Conservation (phyloP, 768 basidiomycete genomes). For the Pleurotus giganteus region DNA sequence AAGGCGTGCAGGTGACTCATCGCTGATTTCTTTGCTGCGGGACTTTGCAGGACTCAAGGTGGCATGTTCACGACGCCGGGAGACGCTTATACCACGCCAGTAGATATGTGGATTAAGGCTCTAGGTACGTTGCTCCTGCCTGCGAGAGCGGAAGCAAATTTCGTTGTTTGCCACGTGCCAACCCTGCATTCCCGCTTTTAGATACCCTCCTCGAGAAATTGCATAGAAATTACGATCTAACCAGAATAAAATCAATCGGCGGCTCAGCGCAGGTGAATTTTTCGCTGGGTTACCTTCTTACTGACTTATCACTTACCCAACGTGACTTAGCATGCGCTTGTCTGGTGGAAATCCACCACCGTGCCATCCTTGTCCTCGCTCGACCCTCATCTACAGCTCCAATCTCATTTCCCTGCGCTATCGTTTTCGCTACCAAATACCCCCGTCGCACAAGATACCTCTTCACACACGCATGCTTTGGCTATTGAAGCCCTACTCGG, state of each 20-base stretch:
- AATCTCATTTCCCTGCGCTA: slow-evolving; percentile 64
- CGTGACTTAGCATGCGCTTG: slow-evolving; percentile 58
- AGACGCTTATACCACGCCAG: slow-evolving; percentile 83
- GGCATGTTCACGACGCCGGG: slow-evolving; percentile 86
- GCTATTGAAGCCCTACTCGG: slow-evolving; percentile 75
- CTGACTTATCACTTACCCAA: slow-evolving; percentile 6
- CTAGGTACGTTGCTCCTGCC: slow-evolving; percentile 56
- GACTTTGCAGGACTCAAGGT: slow-evolving; percentile 64
- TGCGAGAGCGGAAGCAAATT: slow-evolving; percentile 57
- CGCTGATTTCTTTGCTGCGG: slow-evolving; percentile 12
- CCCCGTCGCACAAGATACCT: slow-evolving; percentile 76
- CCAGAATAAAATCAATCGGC: slow-evolving; percentile 71
- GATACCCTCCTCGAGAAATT: slow-evolving; percentile 78
- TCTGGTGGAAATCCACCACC: slow-evolving; percentile 85
- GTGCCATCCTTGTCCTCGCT: slow-evolving; percentile 70
- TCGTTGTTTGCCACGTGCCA: slow-evolving; percentile 29
- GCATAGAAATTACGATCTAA: slow-evolving; percentile 63
- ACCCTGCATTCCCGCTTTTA: slow-evolving; percentile 30
- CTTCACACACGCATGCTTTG: slow-evolving; percentile 75
- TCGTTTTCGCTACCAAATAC: slow-evolving; percentile 73
- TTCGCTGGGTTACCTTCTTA: slow-evolving; percentile 2
- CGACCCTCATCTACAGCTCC: slow-evolving; percentile 67
- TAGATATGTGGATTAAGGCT: slow-evolving; percentile 90
- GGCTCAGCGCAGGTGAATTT: slow-evolving; percentile 72
- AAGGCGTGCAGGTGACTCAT: not conserved